Conservation (phyloP, 2,329 filamentous ascomycete species). For the Pseudopyricularia javanii region DNA sequence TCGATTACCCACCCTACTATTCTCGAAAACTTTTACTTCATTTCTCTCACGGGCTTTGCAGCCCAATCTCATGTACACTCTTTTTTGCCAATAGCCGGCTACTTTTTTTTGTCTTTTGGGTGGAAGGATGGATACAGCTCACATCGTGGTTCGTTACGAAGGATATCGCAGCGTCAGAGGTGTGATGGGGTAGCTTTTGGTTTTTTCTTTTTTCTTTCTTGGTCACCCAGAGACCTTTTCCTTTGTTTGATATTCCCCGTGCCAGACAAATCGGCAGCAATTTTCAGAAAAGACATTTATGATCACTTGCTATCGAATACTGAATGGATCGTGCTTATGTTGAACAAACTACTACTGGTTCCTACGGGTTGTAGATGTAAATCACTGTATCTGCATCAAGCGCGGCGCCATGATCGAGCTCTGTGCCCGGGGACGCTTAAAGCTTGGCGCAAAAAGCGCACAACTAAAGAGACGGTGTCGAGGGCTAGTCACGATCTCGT, state of each 20-base stretch:
- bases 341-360: too few relatives aligned
- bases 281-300: background rate
- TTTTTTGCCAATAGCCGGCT: background rate
- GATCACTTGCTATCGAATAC: too few relatives aligned
- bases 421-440: too few relatives aligned
- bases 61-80: background rate
- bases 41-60: too few relatives aligned
- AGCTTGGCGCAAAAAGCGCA: too few relatives aligned
- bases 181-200: background rate
- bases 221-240: background rate
- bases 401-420: too few relatives aligned
- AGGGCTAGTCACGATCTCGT: too few relatives aligned
- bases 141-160: background rate
- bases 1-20: background rate
- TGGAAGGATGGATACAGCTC: background rate
- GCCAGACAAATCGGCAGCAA: conserved; percentile 2
- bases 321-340: too few relatives aligned
- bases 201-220: background rate
- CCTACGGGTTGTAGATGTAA: too few relatives aligned
- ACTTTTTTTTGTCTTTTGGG: background rate
- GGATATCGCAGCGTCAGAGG: background rate
- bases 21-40: background rate
- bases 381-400: too few relatives aligned
- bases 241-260: conserved; percentile 3
- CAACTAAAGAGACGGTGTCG: too few relatives aligned